phyloP scores from a whole-genome alignment of 257 asterid genomes.

The Gentiana macrophylla region DNA sequence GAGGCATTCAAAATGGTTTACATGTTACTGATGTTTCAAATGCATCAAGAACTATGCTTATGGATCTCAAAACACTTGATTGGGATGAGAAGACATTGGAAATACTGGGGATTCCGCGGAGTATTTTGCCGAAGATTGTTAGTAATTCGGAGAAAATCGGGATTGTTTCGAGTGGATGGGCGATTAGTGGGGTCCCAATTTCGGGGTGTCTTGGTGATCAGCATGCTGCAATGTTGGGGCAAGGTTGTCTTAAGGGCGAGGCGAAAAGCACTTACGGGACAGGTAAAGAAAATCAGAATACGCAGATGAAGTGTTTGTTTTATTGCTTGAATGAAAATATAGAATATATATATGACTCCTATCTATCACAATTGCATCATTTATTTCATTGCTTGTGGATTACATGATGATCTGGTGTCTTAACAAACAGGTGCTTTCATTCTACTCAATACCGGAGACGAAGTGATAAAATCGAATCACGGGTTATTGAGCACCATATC shows the following conservation, averaged over 20 bases:
- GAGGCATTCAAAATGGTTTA: conserved; percentile 56
- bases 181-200: conserved; percentile 62
- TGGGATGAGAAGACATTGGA: conserved; percentile 63
- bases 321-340: no score
- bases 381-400: no score
- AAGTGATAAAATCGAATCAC: conserved; percentile 45
- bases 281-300: not conserved
- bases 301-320: no score
- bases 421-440: conserved; percentile 62
- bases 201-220: conserved; percentile 95
- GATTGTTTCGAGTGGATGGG: conserved; percentile 58
- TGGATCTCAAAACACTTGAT: conserved; percentile 70
- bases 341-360: no score
- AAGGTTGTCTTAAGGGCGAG: conserved; percentile 76
- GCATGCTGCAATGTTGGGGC: conserved; percentile 98
- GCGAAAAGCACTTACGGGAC: conserved; percentile 95
- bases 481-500: conserved; percentile 83
- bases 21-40: conserved; percentile 87
- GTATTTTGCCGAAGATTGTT: conserved; percentile 58
- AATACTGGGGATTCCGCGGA: conserved; percentile 37
- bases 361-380: no score
- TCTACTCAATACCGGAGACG: conserved; percentile 72
- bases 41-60: conserved; percentile 90
- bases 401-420: no score
- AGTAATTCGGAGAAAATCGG: conserved; percentile 79